Conservation (phyloP, 768 basidiomycete species). For the Cystobasidium tubakii region DNA sequence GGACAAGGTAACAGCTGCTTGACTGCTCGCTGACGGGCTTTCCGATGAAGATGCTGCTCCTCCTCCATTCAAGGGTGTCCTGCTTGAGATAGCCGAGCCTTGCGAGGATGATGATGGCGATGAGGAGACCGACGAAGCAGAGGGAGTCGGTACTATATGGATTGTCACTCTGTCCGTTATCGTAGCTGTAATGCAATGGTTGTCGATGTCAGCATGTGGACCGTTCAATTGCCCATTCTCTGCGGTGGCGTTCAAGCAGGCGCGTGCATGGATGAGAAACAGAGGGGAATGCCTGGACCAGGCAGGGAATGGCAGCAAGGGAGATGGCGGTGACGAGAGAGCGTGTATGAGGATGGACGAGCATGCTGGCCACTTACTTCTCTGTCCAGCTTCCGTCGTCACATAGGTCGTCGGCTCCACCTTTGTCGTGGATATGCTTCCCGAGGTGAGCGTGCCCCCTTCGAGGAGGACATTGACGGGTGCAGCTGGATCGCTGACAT, state of each 20-base stretch:
- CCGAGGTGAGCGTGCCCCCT: constrained; percentile 12
- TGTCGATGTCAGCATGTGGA: not conserved
- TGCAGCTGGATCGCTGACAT: not conserved
- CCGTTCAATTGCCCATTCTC: not conserved
- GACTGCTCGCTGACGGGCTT: not conserved
- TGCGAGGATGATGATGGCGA: not conserved
- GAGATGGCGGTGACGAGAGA: no score
- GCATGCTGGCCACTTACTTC: not conserved
- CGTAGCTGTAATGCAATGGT: not conserved
- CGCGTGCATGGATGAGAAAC: not conserved
- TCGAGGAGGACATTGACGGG: constrained; percentile 1
- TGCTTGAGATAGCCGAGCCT: not conserved
- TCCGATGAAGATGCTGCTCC: not conserved
- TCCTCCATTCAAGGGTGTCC: not conserved
- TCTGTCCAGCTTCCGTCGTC: not conserved
- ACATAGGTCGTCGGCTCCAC: not conserved
- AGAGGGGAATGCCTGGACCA: not conserved
- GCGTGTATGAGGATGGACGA: not conserved
- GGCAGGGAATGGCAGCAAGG: not conserved
- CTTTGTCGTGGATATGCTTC: not conserved
- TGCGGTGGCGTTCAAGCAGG: not conserved
- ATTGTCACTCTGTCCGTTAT: not conserved
- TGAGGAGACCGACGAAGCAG: no score
- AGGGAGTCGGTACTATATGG: not conserved
- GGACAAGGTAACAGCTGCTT: not conserved